These are phyloP conservation scores for Kodamaea laetipori DNA, from an alignment of 805 yeast species.

Conservation along the genomic window DNA sequence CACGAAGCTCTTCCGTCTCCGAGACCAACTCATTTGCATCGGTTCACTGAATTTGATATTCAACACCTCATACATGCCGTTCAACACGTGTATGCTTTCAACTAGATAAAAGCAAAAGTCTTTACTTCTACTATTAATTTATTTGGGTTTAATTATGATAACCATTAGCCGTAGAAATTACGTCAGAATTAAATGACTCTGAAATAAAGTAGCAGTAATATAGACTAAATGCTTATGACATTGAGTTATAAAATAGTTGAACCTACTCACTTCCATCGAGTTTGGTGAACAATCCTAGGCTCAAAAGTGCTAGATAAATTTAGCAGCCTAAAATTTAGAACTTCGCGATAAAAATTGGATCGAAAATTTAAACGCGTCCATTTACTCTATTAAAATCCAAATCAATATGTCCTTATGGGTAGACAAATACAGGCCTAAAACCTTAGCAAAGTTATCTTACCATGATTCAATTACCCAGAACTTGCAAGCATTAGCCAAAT, in stretches of 20 bases:
- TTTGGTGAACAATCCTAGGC: too few species aligned
- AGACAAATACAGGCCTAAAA: constrained; percentile 84
- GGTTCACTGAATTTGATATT: constrained; percentile 13
- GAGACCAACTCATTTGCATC: constrained; percentile 7
- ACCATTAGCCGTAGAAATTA: too few species aligned
- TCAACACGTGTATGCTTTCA: constrained; percentile 12
- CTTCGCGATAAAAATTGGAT: neutral
- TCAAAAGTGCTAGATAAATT: too few species aligned
- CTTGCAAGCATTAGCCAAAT: constrained; percentile 57
- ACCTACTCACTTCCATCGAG: too few species aligned
- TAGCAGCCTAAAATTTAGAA: neutral
- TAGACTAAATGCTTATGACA: too few species aligned
- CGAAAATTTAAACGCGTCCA: constrained; percentile 13
- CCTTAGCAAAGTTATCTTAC: constrained; percentile 62
- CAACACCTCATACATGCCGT: constrained; percentile 12
- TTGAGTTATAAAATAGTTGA: too few species aligned
- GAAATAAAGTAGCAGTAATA: too few species aligned
- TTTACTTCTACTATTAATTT: neutral
- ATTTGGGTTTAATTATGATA: neutral
- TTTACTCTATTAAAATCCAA: neutral
- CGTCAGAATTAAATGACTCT: too few species aligned
- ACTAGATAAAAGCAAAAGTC: neutral
- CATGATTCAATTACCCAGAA: constrained; percentile 66
- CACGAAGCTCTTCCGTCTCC: neutral
- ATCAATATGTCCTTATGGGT: constrained; percentile 89